phyloP scores from a whole-genome alignment of 331 rosid species.

The Arachis monticola region DNA sequence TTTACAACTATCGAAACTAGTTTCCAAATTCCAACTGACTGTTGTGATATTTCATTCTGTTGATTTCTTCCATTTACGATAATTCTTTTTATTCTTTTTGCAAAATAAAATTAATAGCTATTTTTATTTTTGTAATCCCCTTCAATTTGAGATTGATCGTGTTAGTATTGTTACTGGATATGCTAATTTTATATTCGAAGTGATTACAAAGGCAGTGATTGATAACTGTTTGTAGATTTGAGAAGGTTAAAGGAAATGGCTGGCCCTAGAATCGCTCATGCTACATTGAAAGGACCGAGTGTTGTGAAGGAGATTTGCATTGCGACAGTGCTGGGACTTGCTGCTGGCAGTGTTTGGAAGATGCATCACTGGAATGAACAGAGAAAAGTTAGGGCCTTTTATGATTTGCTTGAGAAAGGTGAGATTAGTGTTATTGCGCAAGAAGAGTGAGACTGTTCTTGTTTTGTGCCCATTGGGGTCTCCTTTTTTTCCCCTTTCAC shows the following conservation, averaged over 20 bases:
- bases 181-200: background rate
- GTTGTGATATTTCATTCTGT: background rate
- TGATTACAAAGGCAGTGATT: background rate
- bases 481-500: slow-evolving; percentile 21
- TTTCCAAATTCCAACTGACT: background rate
- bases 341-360: slow-evolving; percentile 80
- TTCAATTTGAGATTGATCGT: background rate
- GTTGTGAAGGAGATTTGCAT: slow-evolving; percentile 77
- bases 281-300: slow-evolving; percentile 82
- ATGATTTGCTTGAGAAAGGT: slow-evolving; percentile 78
- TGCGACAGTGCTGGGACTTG: slow-evolving; percentile 60
- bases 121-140: background rate
- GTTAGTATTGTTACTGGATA: background rate
- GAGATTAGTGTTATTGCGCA: slow-evolving; percentile 74
- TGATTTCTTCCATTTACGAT: slow-evolving; percentile 13
- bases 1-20: background rate
- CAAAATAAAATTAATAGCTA: background rate
- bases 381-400: slow-evolving; percentile 66
- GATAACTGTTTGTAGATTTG: slow-evolving; percentile 37
- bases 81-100: background rate
- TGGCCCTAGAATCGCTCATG: slow-evolving; percentile 76
- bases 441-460: slow-evolving; percentile 50
- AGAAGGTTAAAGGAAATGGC: slow-evolving; percentile 54
- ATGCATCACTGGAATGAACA: slow-evolving; percentile 94
- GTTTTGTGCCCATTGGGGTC: slow-evolving; percentile 4